These are phyloP conservation scores for Euryodendron excelsum DNA, from an alignment of 148 eudicot species.

Conservation along the genomic window DNA sequence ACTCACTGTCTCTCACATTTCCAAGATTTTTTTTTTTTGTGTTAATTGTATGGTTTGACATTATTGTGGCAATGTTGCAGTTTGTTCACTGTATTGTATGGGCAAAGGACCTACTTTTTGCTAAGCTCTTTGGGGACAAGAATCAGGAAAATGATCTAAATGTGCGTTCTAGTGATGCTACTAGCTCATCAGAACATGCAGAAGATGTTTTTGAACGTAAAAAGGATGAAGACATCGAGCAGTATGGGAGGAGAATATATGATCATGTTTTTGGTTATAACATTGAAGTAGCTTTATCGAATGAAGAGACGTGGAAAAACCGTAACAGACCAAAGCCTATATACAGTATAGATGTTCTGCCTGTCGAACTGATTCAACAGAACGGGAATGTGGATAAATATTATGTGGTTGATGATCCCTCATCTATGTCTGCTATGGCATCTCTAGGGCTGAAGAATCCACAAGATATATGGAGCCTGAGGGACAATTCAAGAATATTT, in stretches of 20 bases:
- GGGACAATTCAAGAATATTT: constrained; percentile 71
- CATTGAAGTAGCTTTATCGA: constrained; percentile 83
- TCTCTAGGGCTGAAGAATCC: constrained; percentile 88
- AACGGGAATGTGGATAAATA: constrained; percentile 55
- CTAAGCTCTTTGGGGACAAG: constrained; percentile 88
- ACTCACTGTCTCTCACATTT: not conserved
- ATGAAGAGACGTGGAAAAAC: constrained; percentile 94
- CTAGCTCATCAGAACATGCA: constrained; percentile 63
- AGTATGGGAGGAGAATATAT: constrained; percentile 74
- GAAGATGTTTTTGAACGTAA: constrained; percentile 82
- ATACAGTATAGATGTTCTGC: constrained; percentile 56
- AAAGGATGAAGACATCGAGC: constrained; percentile 62
- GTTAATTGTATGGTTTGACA: constrained; percentile 13
- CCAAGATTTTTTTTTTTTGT: not conserved
- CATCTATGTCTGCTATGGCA: constrained; percentile 81
- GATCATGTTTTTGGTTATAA: constrained; percentile 97
- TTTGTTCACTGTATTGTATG: constrained; percentile 99
- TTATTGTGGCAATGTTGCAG: constrained; percentile 41
- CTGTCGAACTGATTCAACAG: constrained; percentile 30
- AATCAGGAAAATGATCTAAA: constrained; percentile 94
- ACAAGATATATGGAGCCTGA: constrained; percentile 85
- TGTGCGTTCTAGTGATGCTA: constrained; percentile 78
- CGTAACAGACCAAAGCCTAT: constrained; percentile 82
- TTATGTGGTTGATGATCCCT: constrained; percentile 37
- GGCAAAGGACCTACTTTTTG: constrained; percentile 96